Base-by-base conservation (phyloP, 768 basidiomycete genomes). In the Mycena rosella region DNA sequence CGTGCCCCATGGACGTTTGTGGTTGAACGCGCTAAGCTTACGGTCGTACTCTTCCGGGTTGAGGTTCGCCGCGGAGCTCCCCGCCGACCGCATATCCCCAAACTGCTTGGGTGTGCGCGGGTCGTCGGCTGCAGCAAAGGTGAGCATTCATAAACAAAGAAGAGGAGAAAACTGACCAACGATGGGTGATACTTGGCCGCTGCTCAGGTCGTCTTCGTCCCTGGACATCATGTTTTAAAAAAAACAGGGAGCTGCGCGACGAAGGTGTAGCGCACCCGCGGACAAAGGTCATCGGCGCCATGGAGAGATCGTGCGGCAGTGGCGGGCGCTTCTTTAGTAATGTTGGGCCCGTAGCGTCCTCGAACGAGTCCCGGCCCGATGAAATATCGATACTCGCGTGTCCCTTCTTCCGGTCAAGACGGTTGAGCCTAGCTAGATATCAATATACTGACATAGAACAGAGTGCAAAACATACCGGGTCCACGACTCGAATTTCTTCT, bases 131-230 rank as follows among this genome's bases (percentile, higher is more conserved):
- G 42, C 22, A 7, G 38, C 47, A 7, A 34, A 18, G 27, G 29
- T 48, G 36, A 17, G 51, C 22, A n/a, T 17, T 17, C 1, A 30
- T 36, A 30, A 24, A 34, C 34, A 66, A 8, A 52, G 7, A 48
- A 40, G 38, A 18, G 17, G 20, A 13, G 18, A 26, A 58, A 26
- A 60, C 59, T 11, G 59, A 65, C 73, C 76, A 90, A 92, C 89
- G 67, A 86, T 80, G 8, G 92, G 91, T 27, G 92, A 95, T 1
- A 84, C 87, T 73, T 93, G 93, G 0, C 91, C 92, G 73, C 92
- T 94, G 75, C 93, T 94, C n/a, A 90, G 78, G 17, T 91, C 89
- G 17, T 91, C 91, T 22, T 88, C 87, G 17, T 73, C 71, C 2
- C 67, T 56, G 47, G 17, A 60, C 40, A 27, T n/a, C 7, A 47